phyloP scores from a whole-genome alignment of 23 red algal species.

The Pyropia yezoensis region DNA sequence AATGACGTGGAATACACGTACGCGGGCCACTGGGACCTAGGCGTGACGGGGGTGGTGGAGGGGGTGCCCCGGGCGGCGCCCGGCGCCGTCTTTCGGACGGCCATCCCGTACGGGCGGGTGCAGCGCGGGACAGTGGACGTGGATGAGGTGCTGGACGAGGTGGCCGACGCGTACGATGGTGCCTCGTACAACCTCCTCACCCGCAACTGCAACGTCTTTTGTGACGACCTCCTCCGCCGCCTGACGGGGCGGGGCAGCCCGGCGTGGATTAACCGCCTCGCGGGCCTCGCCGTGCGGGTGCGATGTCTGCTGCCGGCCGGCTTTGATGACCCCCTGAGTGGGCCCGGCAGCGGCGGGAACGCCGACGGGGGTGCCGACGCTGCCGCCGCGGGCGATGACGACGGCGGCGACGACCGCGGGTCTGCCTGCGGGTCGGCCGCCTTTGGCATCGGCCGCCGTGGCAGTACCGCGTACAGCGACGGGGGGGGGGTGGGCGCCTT shows the following conservation, averaged over 20 bases:
- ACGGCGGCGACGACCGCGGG: too few species aligned
- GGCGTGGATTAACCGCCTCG: constrained; percentile 61
- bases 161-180: constrained; percentile 1
- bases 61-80: constrained; percentile 24
- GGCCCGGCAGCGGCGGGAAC: not conserved
- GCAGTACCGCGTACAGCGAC: too few species aligned
- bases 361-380: too few species aligned
- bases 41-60: constrained; percentile 37
- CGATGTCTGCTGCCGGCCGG: constrained; percentile 41
- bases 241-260: constrained; percentile 31
- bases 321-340: constrained; percentile 26
- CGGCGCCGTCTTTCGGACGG: constrained; percentile 28
- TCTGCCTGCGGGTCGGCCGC: too few species aligned
- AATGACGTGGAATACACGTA: constrained; percentile 51
- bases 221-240: constrained; percentile 9
- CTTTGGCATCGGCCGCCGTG: too few species aligned
- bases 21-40: constrained; percentile 30
- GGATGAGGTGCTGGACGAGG: constrained; percentile 23
- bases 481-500: too few species aligned
- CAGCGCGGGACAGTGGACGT: not conserved
- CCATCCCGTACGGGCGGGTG: constrained; percentile 18
- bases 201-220: constrained; percentile 64
- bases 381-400: too few species aligned
- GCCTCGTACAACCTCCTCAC: constrained; percentile 31
- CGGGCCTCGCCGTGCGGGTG: constrained; percentile 28